Evolutionary conservation across 2,329 filamentous ascomycete genomes (phyloP), one percentile per base, ranked within the genome.

Genomic region (Dothistroma pini): DNA sequence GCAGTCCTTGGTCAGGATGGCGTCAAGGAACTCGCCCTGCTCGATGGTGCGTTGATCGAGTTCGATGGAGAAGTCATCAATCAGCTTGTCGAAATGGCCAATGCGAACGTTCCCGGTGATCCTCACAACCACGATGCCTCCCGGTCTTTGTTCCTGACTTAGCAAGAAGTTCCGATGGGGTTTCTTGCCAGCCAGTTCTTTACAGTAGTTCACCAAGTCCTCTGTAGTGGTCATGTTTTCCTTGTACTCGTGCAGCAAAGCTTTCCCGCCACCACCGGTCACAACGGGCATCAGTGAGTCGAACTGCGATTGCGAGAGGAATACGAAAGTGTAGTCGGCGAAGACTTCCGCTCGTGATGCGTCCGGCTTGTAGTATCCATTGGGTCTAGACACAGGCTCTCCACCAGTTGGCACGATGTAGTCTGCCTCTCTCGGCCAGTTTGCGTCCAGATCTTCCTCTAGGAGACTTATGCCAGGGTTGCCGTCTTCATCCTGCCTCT

Each of bases 11-110:
- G 81, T 86, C 31, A 97, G 77, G 51, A 99, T 95, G 1, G 90
- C 90, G 74, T 96, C 91, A 1, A 99, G 81, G 64, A 99, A 96
- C 69, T 97, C 93, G 60, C 89, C 92, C 71, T 97, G 92, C 68
- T 93, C 87, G 57, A 97, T 88, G 2, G 92, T 87, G 4, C 91
- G 86, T 72, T 96, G 92, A 63, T 92, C 88, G 12, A 96, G 82
- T 51, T 85, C 81, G 21, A 88, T 74, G 1, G 92, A 89, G 16
- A 96, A 84, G 3, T 62, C 57, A 22, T 61, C 57, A 34, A 69
- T 60, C 56, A 73, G 65, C 19, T 56, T 48, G 35, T 58, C 49
- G 11, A 61, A 61, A 64, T 48, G 61, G 54, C 32, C 61, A 59
- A 86, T 19, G 3, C 41, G 41, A 44, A n/a, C 83, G 49, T 80